phyloP scores from a whole-genome alignment of 306 rosid genomes.

The Crotalaria pallida region DNA sequence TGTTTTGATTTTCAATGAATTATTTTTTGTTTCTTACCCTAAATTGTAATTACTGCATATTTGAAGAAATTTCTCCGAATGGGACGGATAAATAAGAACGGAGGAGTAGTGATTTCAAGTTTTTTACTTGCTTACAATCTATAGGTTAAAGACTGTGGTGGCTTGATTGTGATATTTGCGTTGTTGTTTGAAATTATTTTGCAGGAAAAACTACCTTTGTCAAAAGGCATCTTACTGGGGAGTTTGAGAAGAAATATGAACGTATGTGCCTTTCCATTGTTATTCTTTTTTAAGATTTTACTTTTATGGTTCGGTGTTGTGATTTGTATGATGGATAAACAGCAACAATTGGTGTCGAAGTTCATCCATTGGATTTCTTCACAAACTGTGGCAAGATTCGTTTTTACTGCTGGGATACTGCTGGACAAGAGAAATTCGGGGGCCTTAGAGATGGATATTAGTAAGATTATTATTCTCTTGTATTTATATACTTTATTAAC shows the following conservation, averaged over 20 bases:
- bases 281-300: too few species aligned
- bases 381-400: slow-evolving; percentile 56
- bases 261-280: slow-evolving; percentile 53
- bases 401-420: slow-evolving; percentile 64
- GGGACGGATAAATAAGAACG: too few species aligned
- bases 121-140: neutral
- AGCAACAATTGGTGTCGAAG: slow-evolving; percentile 67
- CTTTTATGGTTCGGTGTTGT: neutral
- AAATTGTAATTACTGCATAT: too few species aligned
- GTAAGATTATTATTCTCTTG: too few species aligned
- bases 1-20: too few species aligned
- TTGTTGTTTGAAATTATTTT: neutral
- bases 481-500: too few species aligned
- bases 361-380: slow-evolving; percentile 56
- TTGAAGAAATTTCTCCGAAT: too few species aligned
- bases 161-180: neutral
- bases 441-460: slow-evolving; percentile 59
- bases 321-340: neutral
- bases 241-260: slow-evolving; percentile 75
- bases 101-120: too few species aligned
- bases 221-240: slow-evolving; percentile 76
- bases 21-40: too few species aligned
- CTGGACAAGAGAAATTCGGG: slow-evolving; percentile 55
- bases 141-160: neutral
- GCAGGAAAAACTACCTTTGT: slow-evolving; percentile 82